A percentile compares a stretch with the other conserved stretches of the same genome.
Evolutionary conservation across 495 filamentous ascomycete species (phyloP).

Genomic region (Penicillium chermesinum): DNA sequence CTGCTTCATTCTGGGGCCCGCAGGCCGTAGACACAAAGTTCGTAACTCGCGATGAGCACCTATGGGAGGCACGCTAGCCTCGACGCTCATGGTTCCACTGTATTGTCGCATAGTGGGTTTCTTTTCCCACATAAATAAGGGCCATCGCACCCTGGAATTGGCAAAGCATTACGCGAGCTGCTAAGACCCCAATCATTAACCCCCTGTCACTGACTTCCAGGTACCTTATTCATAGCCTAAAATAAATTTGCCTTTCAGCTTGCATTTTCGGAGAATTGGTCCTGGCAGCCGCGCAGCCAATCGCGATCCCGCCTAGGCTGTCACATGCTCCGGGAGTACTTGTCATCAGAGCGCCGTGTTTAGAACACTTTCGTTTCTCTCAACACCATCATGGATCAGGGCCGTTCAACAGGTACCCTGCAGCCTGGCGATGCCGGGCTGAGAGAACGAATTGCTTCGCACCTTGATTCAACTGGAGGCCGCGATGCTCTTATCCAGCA

Average conservation of each 20-base stretch:
- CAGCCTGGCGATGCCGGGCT: slow-evolving; percentile 32
- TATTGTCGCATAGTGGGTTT: background rate
- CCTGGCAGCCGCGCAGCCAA: no score
- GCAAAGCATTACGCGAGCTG: background rate
- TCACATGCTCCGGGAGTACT: slow-evolving; percentile 34
- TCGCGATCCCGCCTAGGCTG: slow-evolving; percentile 7
- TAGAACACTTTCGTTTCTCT: slow-evolving; percentile 15
- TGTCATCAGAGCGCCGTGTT: slow-evolving; percentile 2
- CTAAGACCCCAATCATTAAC: background rate
- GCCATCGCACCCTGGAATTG: slow-evolving; percentile 2
- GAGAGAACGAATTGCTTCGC: slow-evolving; percentile 40
- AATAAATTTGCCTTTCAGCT: no score
- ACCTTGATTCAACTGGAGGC: slow-evolving; percentile 31
- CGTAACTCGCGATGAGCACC: slow-evolving; percentile 4
- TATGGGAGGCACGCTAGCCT: slow-evolving; percentile 1
- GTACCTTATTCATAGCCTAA: no score
- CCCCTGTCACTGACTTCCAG: background rate
- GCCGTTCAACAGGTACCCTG: slow-evolving; percentile 42
- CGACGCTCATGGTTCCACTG: slow-evolving; percentile 16
- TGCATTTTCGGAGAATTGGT: no score
- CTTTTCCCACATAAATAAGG: slow-evolving; percentile 4
- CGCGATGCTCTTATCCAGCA: slow-evolving; percentile 33
- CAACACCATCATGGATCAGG: slow-evolving; percentile 38
- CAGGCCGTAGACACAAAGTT: background rate
- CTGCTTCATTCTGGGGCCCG: slow-evolving; percentile 27